Conservation (phyloP, 2,329 filamentous ascomycete species). For the Diaporthe citrichinensis region DNA sequence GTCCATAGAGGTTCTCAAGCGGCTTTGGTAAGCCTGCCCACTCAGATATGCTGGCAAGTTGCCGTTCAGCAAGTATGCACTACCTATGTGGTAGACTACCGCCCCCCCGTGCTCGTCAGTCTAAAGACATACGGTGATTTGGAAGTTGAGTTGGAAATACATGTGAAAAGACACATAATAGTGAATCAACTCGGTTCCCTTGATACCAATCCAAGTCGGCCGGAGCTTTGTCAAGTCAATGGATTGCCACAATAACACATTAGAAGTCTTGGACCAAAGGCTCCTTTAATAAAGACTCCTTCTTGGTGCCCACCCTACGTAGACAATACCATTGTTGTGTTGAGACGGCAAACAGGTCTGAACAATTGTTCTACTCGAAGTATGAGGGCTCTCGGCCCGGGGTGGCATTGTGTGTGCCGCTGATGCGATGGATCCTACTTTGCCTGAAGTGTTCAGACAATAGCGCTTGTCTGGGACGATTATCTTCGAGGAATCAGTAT, state of each 20-base stretch:
- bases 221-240: background rate
- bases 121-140: background rate
- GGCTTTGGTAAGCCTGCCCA: background rate
- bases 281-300: background rate
- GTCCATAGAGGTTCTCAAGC: constrained; percentile 11
- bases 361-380: background rate
- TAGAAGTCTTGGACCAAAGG: background rate
- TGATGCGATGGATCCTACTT: background rate
- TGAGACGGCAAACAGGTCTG: background rate
- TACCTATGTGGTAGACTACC: too few relatives aligned
- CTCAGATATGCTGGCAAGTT: background rate
- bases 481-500: too few relatives aligned
- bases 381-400: background rate
- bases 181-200: background rate
- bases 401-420: background rate
- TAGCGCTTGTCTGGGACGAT: background rate
- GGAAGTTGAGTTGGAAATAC: background rate
- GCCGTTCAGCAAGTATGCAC: background rate
- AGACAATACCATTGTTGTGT: background rate
- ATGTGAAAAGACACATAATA: background rate
- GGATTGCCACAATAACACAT: background rate
- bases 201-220: background rate
- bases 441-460: background rate
- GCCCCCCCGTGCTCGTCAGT: background rate
- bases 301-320: background rate